Base-by-base conservation (phyloP, 2,329 filamentous ascomycete genomes). In the Pyrenophora graminea region DNA sequence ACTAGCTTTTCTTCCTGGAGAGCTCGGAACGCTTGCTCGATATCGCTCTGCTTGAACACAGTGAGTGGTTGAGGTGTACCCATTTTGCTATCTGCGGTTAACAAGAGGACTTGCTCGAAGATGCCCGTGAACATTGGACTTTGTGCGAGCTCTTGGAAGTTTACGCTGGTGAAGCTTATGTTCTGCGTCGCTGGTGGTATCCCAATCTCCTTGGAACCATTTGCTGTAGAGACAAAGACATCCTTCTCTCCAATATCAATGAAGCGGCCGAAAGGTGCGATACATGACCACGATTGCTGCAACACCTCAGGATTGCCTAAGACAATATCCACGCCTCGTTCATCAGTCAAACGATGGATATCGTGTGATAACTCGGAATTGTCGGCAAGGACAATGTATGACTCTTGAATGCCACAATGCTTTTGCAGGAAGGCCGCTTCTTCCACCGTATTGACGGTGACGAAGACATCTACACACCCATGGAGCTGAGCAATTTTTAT, bases 261-360 rank as follows among this genome's bases (percentile, higher is more conserved):
- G 46, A 73, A 72, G 3, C 63, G 55, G 1, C 72, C 72, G 41
- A 67, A 70, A 3, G 53, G 40, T 15, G 71, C 70, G 6, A 72
- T 23, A 39, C 61, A 64, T 6, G 60, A 36, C 65, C 60, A 68
- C 3, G 58, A 61, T 32, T 45, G 40, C 2, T 48, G 48, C 3
- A 68, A 52, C 6, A 46, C 27, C 13, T 62, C 58, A 1, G 63
- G 68, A n/a, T 58, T 59, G 54, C 72, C 73, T 15, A 75, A 33
- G 4, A 73, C 56, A 4, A 71, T 60, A 48, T 74, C 70, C 2
- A 73, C 66, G 9, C 72, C 72, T n/a, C 40, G 23, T 12, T 56
- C 61, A 0, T 59, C 42, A 0, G 72, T 61, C 36, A 59, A 36
- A 7, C 49, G 51, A 1, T 33, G 38, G 4, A 62, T 41, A 1